Conservation (phyloP, 495 filamentous ascomycete species). For the Lasiosphaeriaceae sp. region DNA sequence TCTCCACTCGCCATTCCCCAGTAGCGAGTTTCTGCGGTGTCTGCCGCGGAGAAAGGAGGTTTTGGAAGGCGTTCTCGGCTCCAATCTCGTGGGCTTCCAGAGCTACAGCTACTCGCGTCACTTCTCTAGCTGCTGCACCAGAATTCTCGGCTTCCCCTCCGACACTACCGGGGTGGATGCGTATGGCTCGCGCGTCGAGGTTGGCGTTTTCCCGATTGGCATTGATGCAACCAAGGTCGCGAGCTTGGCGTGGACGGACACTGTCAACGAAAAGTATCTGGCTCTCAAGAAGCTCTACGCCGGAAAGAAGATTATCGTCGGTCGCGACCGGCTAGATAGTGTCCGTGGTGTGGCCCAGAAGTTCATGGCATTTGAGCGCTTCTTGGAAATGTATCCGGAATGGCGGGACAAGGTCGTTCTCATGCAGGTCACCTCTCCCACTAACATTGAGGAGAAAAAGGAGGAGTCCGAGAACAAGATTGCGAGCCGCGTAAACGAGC, state of each 20-base stretch:
- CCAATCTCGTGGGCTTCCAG: conserved; percentile 91
- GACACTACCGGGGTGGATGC: conserved; percentile 77
- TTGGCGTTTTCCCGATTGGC: conserved; percentile 88
- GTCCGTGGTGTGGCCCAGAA: conserved; percentile 90
- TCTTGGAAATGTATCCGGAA: conserved; percentile 80
- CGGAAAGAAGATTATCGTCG: conserved; percentile 87
- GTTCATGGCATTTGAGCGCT: conserved; percentile 85
- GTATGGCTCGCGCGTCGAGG: conserved; percentile 79
- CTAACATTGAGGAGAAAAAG: conserved; percentile 67
- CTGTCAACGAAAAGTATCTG: conserved; percentile 64
- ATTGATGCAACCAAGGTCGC: conserved; percentile 75
- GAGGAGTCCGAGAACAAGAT: conserved; percentile 69
- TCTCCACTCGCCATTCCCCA: conserved; percentile 88
- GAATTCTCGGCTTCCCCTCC: conserved; percentile 81
- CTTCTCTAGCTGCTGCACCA: conserved; percentile 86
- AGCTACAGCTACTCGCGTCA: conserved; percentile 89
- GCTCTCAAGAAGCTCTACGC: conserved; percentile 67
- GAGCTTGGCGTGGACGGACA: conserved; percentile 62
- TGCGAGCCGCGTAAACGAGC: conserved; percentile 76
- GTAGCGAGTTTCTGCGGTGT: conserved; percentile 87
- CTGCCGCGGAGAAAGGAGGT: conserved; percentile 82
- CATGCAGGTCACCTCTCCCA: conserved; percentile 90
- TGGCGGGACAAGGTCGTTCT: conserved; percentile 90
- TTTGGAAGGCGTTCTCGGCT: conserved; percentile 78
- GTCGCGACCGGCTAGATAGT: conserved; percentile 86